Evolutionary conservation across 129 eudicot species (phyloP).

Genomic region (Flaveria ramosissima): DNA sequence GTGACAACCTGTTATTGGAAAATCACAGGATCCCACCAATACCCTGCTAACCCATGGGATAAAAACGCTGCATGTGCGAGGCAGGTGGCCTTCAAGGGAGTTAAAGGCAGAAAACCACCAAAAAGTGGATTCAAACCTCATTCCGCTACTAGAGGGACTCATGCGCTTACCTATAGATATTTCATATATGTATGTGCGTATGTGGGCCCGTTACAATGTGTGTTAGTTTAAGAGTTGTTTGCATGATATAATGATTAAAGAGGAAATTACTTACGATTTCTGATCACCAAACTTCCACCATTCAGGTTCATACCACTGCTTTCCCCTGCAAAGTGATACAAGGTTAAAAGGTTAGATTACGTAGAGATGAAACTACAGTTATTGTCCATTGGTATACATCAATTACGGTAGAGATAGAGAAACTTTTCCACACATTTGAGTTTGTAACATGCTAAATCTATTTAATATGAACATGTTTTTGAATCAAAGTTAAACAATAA

Average conservation of each 20-base stretch:
- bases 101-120: not conserved
- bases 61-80: not conserved
- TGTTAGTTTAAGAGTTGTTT: not conserved
- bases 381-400: not conserved
- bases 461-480: not conserved
- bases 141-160: not conserved
- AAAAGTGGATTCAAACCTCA: too few relatives aligned
- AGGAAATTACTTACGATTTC: slow-evolving; percentile 69
- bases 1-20: not conserved
- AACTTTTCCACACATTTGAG: not conserved
- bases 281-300: slow-evolving; percentile 99
- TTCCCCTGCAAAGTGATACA: slow-evolving; percentile 64
- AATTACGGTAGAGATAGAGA: not conserved
- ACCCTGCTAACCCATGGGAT: not conserved
- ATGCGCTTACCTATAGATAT: not conserved
- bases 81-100: not conserved
- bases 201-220: not conserved
- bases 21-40: not conserved
- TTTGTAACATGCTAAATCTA: not conserved
- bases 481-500: not conserved
- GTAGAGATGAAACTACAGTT: slow-evolving; percentile 5
- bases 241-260: not conserved
- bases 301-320: slow-evolving; percentile 91
- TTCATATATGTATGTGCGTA: not conserved
- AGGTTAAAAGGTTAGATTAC: not conserved